These are phyloP conservation scores for Alternaria sp. DNA, from an alignment of 2,329 filamentous ascomycete species.

Conservation along the genomic window DNA sequence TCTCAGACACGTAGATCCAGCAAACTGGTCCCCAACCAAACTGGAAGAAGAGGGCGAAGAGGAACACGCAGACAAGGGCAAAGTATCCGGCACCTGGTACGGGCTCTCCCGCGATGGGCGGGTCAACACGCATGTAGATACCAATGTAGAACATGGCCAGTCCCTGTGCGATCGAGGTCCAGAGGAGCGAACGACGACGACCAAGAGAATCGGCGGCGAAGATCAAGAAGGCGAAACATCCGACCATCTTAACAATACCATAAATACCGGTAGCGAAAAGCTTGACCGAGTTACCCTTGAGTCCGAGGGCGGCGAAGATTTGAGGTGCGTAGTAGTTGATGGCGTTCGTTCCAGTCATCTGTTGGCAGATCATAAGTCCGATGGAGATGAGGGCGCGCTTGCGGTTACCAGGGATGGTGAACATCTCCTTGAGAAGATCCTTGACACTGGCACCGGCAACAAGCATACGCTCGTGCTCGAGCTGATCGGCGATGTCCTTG, in stretches of 20 bases:
- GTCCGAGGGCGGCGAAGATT: slow-evolving; percentile 73
- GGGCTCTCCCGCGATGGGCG: slow-evolving; percentile 62
- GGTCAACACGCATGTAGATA: slow-evolving; percentile 71
- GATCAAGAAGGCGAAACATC: slow-evolving; percentile 70
- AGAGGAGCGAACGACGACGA: slow-evolving; percentile 68
- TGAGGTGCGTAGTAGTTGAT: slow-evolving; percentile 73
- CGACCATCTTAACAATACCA: slow-evolving; percentile 73
- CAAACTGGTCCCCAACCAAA: slow-evolving; percentile 72
- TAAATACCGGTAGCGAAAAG: slow-evolving; percentile 80
- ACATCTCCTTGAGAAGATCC: slow-evolving; percentile 54
- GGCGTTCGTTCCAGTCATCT: slow-evolving; percentile 69
- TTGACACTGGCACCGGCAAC: slow-evolving; percentile 59
- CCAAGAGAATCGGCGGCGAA: slow-evolving; percentile 76
- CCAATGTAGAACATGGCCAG: slow-evolving; percentile 74
- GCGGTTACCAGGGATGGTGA: slow-evolving; percentile 61
- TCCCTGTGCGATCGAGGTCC: slow-evolving; percentile 71
- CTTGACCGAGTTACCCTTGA: slow-evolving; percentile 64
- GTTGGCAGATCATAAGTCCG: slow-evolving; percentile 72
- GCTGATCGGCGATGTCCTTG: slow-evolving; percentile 50
- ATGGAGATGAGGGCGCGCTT: slow-evolving; percentile 72
- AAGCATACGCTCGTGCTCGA: slow-evolving; percentile 65
- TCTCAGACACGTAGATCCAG: slow-evolving; percentile 78
- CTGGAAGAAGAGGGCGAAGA: slow-evolving; percentile 73
- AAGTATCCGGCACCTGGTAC: slow-evolving; percentile 74
- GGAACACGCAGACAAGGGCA: slow-evolving; percentile 75